Conservation (phyloP, 2,329 filamentous ascomycete species). For the Mycosphaerella sp. region DNA sequence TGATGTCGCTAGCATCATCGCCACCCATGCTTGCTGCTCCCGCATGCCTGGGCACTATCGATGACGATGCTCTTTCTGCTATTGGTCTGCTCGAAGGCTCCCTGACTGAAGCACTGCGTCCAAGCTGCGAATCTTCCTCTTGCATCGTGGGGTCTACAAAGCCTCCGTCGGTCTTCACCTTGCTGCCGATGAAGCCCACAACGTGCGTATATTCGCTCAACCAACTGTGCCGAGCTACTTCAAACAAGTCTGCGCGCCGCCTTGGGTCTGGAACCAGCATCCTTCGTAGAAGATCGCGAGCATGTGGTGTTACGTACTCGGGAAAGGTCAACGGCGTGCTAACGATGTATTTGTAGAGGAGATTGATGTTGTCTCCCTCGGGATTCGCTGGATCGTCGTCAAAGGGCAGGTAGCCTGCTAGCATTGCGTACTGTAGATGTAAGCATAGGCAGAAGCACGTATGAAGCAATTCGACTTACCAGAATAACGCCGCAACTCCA, state of each 20-base stretch:
- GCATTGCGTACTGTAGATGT: constrained; percentile 79
- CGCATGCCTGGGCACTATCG: constrained; percentile 19
- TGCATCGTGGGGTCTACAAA: constrained; percentile 70
- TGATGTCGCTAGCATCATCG: constrained; percentile 24
- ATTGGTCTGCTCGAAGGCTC: constrained; percentile 59
- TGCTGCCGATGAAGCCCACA: constrained; percentile 94
- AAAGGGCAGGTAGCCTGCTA: constrained; percentile 94
- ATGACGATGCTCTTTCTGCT: constrained; percentile 14
- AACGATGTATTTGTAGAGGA: constrained; percentile 98
- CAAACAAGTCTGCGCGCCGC: constrained; percentile 91
- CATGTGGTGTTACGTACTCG: constrained; percentile 97
- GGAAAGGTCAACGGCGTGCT: constrained; percentile 95
- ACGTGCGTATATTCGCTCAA: constrained; percentile 94
- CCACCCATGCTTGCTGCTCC: constrained; percentile 20
- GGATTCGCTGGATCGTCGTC: constrained; percentile 98
- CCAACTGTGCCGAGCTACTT: constrained; percentile 97
- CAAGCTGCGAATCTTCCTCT: constrained; percentile 55
- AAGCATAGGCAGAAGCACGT: constrained; percentile 6
- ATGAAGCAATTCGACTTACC: constrained; percentile 52
- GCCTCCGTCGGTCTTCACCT: constrained; percentile 78
- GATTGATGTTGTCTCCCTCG: constrained; percentile 97
- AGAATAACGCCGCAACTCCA: constrained; percentile 99
- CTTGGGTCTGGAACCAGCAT: constrained; percentile 94
- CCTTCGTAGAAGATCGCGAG: constrained; percentile 80
- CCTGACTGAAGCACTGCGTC: constrained; percentile 86